phyloP scores from a whole-genome alignment of 306 rosid species.

The Lupinus albus region DNA sequence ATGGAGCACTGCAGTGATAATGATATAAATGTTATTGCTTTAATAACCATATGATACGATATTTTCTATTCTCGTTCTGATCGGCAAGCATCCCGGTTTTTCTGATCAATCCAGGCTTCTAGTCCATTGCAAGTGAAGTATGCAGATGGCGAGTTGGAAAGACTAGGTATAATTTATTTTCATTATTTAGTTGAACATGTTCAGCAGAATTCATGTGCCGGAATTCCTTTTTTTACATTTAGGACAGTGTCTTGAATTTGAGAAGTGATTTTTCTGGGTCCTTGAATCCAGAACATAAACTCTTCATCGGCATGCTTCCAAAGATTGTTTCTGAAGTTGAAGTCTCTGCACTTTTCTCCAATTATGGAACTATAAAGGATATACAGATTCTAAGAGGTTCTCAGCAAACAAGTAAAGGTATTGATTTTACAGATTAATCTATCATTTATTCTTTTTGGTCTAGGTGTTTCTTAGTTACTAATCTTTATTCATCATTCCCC shows the following conservation, averaged over 20 bases:
- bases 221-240: conserved; percentile 27
- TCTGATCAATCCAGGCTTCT: conserved; percentile 79
- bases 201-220: conserved; percentile 20
- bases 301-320: conserved; percentile 98
- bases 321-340: conserved; percentile 87
- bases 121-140: conserved; percentile 99
- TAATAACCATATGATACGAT: conserved; percentile 16
- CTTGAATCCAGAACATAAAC: conserved; percentile 81
- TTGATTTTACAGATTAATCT: conserved; percentile 29
- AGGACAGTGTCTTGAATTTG: conserved; percentile 33
- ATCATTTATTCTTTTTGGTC: conserved; percentile 13
- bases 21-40: no score
- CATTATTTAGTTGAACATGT: conserved; percentile 33
- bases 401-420: conserved; percentile 96
- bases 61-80: conserved; percentile 41
- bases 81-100: conserved; percentile 29
- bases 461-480: conserved; percentile 23
- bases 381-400: conserved; percentile 92
- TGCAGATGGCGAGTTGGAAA: conserved; percentile 99
- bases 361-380: conserved; percentile 79
- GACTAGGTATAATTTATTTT: conserved; percentile 69
- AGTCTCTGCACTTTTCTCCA: conserved; percentile 73
- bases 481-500: conserved; percentile 27
- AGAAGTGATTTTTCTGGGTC: conserved; percentile 31
- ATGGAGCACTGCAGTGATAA: no score